Percentiles rank a stretch among this genome's conserved stretches.
phyloP scores from a whole-genome alignment of 148 eudicot species.

The Polygonum maritimum region DNA sequence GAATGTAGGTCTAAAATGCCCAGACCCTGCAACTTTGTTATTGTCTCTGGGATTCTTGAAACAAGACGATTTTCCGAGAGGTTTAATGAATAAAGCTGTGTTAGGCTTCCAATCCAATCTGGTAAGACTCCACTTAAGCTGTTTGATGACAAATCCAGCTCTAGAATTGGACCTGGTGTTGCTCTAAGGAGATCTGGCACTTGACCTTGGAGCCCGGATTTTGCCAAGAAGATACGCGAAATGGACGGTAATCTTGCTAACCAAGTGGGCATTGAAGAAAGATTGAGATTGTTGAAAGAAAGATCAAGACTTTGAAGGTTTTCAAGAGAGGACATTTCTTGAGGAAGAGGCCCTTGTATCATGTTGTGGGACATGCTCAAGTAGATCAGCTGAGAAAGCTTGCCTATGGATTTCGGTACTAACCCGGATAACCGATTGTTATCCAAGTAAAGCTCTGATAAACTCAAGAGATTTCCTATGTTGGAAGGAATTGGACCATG shows the following conservation, averaged over 20 bases:
- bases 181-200: conserved; percentile 22
- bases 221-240: conserved; percentile 24
- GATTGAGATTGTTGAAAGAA: conserved; percentile 33
- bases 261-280: conserved; percentile 37
- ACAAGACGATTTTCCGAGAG: conserved; percentile 32
- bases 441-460: conserved; percentile 33
- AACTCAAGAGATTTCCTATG: conserved; percentile 25
- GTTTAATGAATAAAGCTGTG: conserved; percentile 35
- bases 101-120: conserved; percentile 34
- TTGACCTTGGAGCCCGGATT: conserved; percentile 32
- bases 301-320: conserved; percentile 32
- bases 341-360: conserved; percentile 45
- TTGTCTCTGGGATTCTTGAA: conserved; percentile 29
- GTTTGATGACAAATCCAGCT: conserved; percentile 45
- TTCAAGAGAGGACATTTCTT: conserved; percentile 27
- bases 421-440: conserved; percentile 34
- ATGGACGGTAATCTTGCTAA: conserved; percentile 35
- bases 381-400: conserved; percentile 24
- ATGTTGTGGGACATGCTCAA: conserved; percentile 30
- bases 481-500: conserved; percentile 40
- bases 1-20: conserved; percentile 44
- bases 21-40: conserved; percentile 21
- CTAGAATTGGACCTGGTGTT: conserved; percentile 20
- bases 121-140: conserved; percentile 40
- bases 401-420: conserved; percentile 31